Evolutionary conservation across 768 basidiomycete genomes (phyloP).

Genomic region (Russula compacta): DNA sequence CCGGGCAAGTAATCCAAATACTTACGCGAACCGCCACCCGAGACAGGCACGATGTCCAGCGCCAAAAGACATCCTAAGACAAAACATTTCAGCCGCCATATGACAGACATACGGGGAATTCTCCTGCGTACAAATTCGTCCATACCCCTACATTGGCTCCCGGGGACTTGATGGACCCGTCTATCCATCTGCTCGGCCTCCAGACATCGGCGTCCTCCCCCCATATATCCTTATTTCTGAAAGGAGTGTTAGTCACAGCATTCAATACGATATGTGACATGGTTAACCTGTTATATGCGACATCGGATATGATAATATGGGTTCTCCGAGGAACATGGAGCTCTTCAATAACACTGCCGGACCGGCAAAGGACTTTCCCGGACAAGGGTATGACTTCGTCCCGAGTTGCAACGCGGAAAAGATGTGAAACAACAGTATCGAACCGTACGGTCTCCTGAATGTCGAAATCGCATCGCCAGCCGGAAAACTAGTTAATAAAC

Average conservation of each 20-base stretch:
- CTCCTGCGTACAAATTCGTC: conserved; percentile 3
- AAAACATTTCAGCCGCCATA: not conserved
- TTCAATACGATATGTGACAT: not conserved
- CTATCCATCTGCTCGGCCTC: conserved; percentile 13
- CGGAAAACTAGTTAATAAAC: not conserved
- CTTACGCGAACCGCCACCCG: conserved; percentile 15
- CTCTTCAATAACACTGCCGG: conserved; percentile 1
- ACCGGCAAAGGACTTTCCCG: not conserved
- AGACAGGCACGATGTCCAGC: conserved; percentile 12
- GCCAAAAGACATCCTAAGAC: conserved; percentile 12
- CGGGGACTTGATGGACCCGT: conserved; percentile 2
- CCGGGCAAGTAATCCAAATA: not conserved
- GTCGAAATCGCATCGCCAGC: not conserved
- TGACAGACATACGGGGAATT: not conserved
- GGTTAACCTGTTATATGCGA: conserved; percentile 14
- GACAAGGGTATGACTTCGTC: conserved; percentile 23
- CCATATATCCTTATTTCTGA: conserved; percentile 12
- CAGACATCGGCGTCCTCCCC: conserved; percentile 10
- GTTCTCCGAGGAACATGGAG: not conserved
- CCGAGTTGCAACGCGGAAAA: conserved; percentile 17
- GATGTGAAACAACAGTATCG: conserved; percentile 18
- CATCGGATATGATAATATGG: conserved; percentile 6
- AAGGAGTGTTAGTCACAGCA: not conserved
- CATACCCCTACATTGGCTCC: conserved; percentile 2
- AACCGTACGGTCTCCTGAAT: conserved; percentile 22